Base-by-base conservation (phyloP, 164 flowering plant genomes). In the Vitis cinerea region DNA sequence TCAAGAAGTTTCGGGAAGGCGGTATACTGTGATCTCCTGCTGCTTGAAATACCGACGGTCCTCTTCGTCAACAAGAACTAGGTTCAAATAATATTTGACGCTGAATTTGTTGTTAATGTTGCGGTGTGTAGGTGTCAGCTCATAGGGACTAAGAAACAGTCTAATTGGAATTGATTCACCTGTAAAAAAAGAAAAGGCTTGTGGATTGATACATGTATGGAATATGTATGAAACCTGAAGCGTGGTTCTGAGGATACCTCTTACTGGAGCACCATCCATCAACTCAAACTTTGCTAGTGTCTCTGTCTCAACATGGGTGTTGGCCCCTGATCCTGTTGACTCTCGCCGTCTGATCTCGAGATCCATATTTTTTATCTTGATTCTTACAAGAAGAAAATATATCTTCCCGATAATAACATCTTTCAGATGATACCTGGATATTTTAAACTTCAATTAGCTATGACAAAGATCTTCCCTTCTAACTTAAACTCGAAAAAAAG, bases 191-290 rank as follows among this genome's bases (percentile, higher is more conserved):
- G 30, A 11, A 52, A 37, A 37, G 44, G 44, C 44, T 37, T 37
- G 44, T n/a, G 7, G n/a, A 12, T 53, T 47, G 63, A 16, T 37
- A 15, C 17, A 61, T 61, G 37, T 13, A 6, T 61, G 49, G 50
- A 61, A 14, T 61, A 13, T 62, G 12, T 37, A 10, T 48, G 13
- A 23, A 52, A 49, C 11, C 14, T 4, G 1, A 15, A 53, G 19
- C 0, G 27, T 3, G 8, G 17, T 10, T 51, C 5, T 31, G 9
- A 64, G 19, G 63, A 57, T 87, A 93, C 98, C 98, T 91, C 98
- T 83, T 30, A 93, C 97, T 10, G 98, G 98, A 76, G 97, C 97
- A 71, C 98, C 98, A 83, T 93, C 98, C 98, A 93, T 93, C 82
- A 93, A 81, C 73, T 91, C 98, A 72, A 84, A 93, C 71, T 93